phyloP scores from a whole-genome alignment of 2,329 filamentous ascomycete genomes.

The Exophiala spinifera region DNA sequence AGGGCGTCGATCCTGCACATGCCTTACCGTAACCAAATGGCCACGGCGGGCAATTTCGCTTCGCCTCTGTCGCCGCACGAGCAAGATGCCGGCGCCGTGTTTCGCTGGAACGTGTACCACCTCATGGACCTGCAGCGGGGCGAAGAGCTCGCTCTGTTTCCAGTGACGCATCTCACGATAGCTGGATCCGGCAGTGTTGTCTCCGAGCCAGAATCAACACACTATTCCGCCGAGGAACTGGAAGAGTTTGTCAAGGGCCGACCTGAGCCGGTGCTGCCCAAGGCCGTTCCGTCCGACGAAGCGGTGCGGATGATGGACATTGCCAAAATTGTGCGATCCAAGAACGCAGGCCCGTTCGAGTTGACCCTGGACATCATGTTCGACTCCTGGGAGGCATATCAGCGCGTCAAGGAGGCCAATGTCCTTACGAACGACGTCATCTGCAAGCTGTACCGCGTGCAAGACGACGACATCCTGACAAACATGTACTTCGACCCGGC shows the following conservation, averaged over 20 bases:
- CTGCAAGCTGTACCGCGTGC: constrained; percentile 29
- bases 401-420: constrained; percentile 36
- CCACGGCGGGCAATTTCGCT: constrained; percentile 50
- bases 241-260: too few species aligned
- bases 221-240: not conserved
- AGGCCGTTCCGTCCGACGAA: not conserved
- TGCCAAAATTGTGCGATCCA: constrained; percentile 46
- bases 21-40: constrained; percentile 49
- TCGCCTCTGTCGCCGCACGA: constrained; percentile 38
- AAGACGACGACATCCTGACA: constrained; percentile 33
- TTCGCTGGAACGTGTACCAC: constrained; percentile 46
- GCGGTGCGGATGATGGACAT: constrained; percentile 27
- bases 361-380: constrained; percentile 55
- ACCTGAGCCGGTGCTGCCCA: too few species aligned
- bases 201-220: not conserved
- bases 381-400: constrained; percentile 34
- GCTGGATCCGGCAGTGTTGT: not conserved
- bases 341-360: constrained; percentile 53
- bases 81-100: constrained; percentile 36
- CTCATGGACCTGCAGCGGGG: constrained; percentile 42
- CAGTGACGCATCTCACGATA: not conserved
- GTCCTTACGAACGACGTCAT: constrained; percentile 34
- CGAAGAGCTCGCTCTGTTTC: constrained; percentile 5
- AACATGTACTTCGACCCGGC: constrained; percentile 46
- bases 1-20: constrained; percentile 44